Evolutionary conservation across 371 early-diverging fungal species (phyloP), one percentile per base, ranked within the genome.

Genomic region (Mucor irregularis): DNA sequence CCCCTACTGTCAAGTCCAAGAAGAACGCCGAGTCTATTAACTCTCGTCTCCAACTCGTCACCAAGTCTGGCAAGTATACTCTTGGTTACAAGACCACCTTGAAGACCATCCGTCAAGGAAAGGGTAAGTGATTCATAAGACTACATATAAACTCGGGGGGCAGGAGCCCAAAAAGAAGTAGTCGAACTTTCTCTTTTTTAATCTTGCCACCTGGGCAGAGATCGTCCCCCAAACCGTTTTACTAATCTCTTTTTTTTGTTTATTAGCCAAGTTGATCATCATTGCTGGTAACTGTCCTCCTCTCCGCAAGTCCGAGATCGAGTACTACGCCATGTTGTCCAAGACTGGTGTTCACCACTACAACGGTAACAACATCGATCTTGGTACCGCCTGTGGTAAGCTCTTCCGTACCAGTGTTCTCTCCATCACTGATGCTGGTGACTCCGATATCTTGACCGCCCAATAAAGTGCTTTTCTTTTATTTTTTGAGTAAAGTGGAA

Each of bases 261-360:
- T 30, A 30, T 30, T 83, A 92, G 94, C 97, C 85, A 97, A 96
- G 92, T 87, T 97, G 71, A 85, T 98, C 79, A 89, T 98, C 84
- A 90, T 98, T 80, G 90, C 98, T 66, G 95, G 92, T 72, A 98
- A 98, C 94, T 93, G 94, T 86, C 98, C 98, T 64, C 94, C 98
- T 74, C 91, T 98, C 76, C 89, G 99, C 82, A 97, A 97, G 89
- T 94, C 95, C 59, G 99, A 98, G 89, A 89, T 98, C 72, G 98
- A 98, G 86, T 98, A 98, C 95, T 98, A 98, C 84, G 99, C 99
- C 80, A 98, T 98, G 99, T 88, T 98, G 78, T 93, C 96, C 85
- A 97, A 98, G 93, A 97, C 98, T 74, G 89, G 88, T 85, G 99
- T 98, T 67, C 97, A 96, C 89, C 97, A 98, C 93, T 98, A 93